phyloP scores from a whole-genome alignment of 2,329 filamentous ascomycete genomes.

The Neofusicoccum cordaticola region DNA sequence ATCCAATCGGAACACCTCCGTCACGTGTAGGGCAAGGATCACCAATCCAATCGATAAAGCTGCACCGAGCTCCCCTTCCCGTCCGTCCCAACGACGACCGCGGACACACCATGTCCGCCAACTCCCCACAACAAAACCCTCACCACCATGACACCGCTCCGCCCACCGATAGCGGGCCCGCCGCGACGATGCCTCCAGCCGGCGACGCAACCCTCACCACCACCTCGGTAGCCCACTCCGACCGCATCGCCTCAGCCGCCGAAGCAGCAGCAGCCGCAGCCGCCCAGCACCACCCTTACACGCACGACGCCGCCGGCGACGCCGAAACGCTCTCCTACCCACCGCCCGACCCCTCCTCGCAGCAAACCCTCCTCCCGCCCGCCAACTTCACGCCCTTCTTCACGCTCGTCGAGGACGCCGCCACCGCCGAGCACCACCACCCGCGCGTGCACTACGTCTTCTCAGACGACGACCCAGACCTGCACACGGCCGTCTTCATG shows the following conservation, averaged over 20 bases:
- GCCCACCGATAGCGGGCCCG: neutral
- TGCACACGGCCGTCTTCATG: constrained; percentile 65
- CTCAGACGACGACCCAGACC: constrained; percentile 80
- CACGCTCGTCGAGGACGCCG: constrained; percentile 73
- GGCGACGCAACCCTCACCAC: neutral
- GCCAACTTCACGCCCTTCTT: constrained; percentile 73
- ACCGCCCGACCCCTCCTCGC: neutral
- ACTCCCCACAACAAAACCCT: neutral
- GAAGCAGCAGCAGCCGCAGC: neutral
- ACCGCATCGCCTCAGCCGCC: neutral
- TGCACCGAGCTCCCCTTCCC: constrained; percentile 15
- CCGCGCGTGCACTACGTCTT: constrained; percentile 91
- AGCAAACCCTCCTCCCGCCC: constrained; percentile 8
- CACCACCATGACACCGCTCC: neutral
- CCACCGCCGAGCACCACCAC: constrained; percentile 73
- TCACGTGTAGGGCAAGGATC: constrained; percentile 15
- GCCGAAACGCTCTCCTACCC: constrained; percentile 8
- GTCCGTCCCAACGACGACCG: constrained; percentile 3
- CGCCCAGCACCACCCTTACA: neutral
- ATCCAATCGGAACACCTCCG: constrained; percentile 4
- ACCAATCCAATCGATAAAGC: constrained; percentile 17
- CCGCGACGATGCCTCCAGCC: neutral
- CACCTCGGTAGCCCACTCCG: neutral
- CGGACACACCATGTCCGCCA: constrained; percentile 12
- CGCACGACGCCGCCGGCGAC: constrained; percentile 8